These are phyloP conservation scores for Plantago elongata DNA, from an alignment of 257 asterid genomes.

Conservation along the genomic window DNA sequence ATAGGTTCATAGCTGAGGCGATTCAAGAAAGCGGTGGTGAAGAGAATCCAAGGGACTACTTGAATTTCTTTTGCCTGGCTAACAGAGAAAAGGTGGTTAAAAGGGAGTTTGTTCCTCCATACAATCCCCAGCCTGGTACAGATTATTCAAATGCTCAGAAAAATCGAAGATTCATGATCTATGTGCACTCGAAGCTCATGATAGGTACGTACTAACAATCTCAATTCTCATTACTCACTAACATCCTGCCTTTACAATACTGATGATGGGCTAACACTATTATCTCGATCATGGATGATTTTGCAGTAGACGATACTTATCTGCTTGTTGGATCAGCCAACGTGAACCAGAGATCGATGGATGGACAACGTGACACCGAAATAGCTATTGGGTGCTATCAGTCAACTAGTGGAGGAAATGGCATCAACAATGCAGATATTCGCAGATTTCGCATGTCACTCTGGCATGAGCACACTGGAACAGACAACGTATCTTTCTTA, in stretches of 20 bases:
- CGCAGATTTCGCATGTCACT: conserved; percentile 67
- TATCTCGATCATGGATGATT: conserved; percentile 2
- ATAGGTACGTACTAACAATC: conserved; percentile 48
- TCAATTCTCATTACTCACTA: not conserved
- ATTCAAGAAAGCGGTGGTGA: conserved; percentile 45
- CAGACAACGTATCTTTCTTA: conserved; percentile 38
- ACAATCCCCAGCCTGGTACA: conserved; percentile 64
- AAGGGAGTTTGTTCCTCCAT: conserved; percentile 84
- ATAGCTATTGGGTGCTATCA: conserved; percentile 85
- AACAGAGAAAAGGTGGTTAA: conserved; percentile 62
- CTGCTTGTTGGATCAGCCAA: conserved; percentile 82
- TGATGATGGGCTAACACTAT: not conserved
- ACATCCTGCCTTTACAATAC: too few relatives aligned
- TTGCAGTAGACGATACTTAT: conserved; percentile 74
- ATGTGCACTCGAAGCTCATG: conserved; percentile 92
- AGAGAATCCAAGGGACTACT: conserved; percentile 67
- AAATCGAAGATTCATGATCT: conserved; percentile 83
- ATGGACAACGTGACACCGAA: conserved; percentile 82
- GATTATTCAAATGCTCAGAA: conserved; percentile 68
- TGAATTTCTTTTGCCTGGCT: conserved; percentile 86
- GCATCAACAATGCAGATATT: conserved; percentile 31
- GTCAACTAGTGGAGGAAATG: conserved; percentile 31
- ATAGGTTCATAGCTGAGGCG: conserved; percentile 56
- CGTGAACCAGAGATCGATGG: conserved; percentile 91
- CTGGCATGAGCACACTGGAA: conserved; percentile 82